Evolutionary conservation across 2,329 filamentous ascomycete genomes (phyloP).

Genomic region (Bretziella fagacearum): DNA sequence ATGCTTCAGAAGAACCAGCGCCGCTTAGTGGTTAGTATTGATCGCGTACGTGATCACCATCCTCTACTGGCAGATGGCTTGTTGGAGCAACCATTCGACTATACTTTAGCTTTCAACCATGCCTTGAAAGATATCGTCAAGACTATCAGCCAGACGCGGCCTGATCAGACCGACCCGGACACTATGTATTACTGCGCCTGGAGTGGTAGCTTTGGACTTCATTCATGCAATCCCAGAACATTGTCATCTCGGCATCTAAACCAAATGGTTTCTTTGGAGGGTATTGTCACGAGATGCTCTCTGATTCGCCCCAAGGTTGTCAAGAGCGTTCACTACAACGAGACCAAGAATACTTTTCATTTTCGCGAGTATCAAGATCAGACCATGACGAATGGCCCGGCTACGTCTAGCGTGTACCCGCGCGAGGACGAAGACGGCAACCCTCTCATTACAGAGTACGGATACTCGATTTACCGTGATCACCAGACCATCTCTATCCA

Average conservation of each 20-base stretch:
- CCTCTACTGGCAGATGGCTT: slow-evolving; percentile 62
- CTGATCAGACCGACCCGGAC: slow-evolving; percentile 61
- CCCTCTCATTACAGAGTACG: slow-evolving; percentile 84
- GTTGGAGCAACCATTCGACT: slow-evolving; percentile 76
- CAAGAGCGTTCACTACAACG: slow-evolving; percentile 93
- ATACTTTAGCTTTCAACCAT: slow-evolving; percentile 69
- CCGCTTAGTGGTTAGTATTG: slow-evolving; percentile 57
- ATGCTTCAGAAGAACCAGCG: slow-evolving; percentile 54
- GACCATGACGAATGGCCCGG: slow-evolving; percentile 86
- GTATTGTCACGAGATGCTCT: slow-evolving; percentile 92
- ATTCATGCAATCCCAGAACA: slow-evolving; percentile 85
- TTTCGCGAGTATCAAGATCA: slow-evolving; percentile 87
- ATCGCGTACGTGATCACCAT: slow-evolving; percentile 81
- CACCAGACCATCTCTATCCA: slow-evolving; percentile 97
- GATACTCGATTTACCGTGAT: slow-evolving; percentile 86
- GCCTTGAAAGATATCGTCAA: slow-evolving; percentile 80
- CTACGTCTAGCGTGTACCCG: slow-evolving; percentile 82
- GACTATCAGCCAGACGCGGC: slow-evolving; percentile 57
- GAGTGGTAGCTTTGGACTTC: slow-evolving; percentile 87
- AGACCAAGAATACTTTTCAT: slow-evolving; percentile 70
- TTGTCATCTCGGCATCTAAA: slow-evolving; percentile 80
- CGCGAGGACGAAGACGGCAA: slow-evolving; percentile 89
- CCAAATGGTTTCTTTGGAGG: slow-evolving; percentile 91
- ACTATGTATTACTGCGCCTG: slow-evolving; percentile 93
- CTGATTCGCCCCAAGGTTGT: slow-evolving; percentile 94